Evolutionary conservation across 805 yeast genomes (phyloP).

Genomic region (Ogataea polymorpha): DNA sequence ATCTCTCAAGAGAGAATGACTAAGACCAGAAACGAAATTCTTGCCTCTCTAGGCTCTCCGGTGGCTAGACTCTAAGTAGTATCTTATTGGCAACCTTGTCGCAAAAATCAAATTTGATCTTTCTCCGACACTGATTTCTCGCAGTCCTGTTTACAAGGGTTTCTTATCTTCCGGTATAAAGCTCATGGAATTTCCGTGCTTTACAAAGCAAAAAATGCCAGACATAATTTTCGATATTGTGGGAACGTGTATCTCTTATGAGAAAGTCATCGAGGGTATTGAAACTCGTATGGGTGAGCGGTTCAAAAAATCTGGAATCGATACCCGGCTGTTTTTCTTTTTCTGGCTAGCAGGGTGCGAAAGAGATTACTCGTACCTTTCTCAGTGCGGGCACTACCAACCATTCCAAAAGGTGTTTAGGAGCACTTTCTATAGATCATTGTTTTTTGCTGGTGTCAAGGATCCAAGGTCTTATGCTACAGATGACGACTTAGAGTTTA

Average conservation of each 20-base stretch:
- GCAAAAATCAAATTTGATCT: too few relatives aligned
- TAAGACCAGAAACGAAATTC: slow-evolving; percentile 12
- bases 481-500: slow-evolving; percentile 22
- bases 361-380: slow-evolving; percentile 55
- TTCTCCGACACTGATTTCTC: too few relatives aligned
- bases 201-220: slow-evolving; percentile 20
- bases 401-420: slow-evolving; percentile 19
- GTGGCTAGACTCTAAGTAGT: background rate
- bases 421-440: slow-evolving; percentile 22
- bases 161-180: background rate
- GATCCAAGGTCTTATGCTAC: slow-evolving; percentile 19
- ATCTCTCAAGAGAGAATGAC: slow-evolving; percentile 21
- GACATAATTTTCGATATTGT: slow-evolving; percentile 31
- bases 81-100: background rate
- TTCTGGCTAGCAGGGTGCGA: slow-evolving; percentile 61
- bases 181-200: background rate
- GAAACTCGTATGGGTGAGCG: slow-evolving; percentile 23
- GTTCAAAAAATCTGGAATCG: slow-evolving; percentile 22
- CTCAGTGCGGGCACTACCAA: slow-evolving; percentile 21
- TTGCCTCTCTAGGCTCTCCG: slow-evolving; percentile 9
- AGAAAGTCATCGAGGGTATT: slow-evolving; percentile 24
- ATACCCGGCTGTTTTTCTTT: slow-evolving; percentile 19
- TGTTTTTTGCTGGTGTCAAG: slow-evolving; percentile 21
- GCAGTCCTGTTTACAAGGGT: too few relatives aligned
- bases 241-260: slow-evolving; percentile 30